Conservation (phyloP, 805 yeast genomes). For the Pichia thaimueangensis region DNA sequence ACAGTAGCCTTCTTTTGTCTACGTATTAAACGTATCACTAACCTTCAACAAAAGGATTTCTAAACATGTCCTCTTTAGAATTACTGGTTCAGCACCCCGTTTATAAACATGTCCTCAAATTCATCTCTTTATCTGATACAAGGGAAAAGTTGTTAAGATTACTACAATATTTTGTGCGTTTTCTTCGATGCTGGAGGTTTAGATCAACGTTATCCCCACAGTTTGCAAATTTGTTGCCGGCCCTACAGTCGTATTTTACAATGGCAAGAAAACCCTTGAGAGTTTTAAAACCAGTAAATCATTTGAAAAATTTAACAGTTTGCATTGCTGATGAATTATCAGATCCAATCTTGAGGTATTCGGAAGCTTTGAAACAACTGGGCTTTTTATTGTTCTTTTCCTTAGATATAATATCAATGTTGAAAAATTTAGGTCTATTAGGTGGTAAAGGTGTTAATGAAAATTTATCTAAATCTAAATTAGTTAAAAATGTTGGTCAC, state of each 20-base stretch:
- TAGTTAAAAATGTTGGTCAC: slow-evolving; percentile 40
- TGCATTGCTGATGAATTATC: slow-evolving; percentile 64
- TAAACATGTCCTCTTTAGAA: slow-evolving; percentile 52
- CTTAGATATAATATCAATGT: slow-evolving; percentile 57
- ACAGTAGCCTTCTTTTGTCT: too few relatives aligned
- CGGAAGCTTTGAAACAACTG: slow-evolving; percentile 50
- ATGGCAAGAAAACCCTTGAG: slow-evolving; percentile 68
- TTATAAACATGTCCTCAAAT: slow-evolving; percentile 50
- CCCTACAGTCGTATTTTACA: slow-evolving; percentile 6
- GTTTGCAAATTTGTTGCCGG: background rate
- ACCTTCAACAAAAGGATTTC: background rate
- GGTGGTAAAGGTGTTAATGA: slow-evolving; percentile 25
- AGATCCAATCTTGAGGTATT: slow-evolving; percentile 48
- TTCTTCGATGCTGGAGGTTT: slow-evolving; percentile 37
- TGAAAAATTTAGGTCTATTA: slow-evolving; percentile 52
- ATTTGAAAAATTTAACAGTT: slow-evolving; percentile 60
- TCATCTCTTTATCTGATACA: slow-evolving; percentile 59
- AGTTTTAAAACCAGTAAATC: slow-evolving; percentile 73
- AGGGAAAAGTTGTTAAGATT: slow-evolving; percentile 77
- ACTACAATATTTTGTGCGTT: slow-evolving; percentile 74
- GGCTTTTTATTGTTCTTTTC: slow-evolving; percentile 59
- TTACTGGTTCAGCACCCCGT: slow-evolving; percentile 71
- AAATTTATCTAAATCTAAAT: slow-evolving; percentile 1
- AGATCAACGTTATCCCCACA: background rate
- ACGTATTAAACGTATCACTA: too few relatives aligned